phyloP scores from a whole-genome alignment of 257 asterid species.

The Schizonepeta tenuifolia region DNA sequence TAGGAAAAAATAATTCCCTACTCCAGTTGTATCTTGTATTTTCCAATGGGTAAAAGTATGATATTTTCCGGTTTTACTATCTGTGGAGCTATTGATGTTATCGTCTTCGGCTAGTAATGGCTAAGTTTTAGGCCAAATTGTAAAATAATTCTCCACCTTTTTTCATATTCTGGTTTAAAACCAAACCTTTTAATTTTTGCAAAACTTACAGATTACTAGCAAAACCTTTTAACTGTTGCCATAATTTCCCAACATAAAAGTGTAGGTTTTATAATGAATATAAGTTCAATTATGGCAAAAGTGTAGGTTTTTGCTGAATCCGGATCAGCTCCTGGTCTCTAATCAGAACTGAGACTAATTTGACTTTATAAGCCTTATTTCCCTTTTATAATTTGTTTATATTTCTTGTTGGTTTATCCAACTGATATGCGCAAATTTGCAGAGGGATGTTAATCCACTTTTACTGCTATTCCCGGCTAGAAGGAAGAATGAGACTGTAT shows the following conservation, averaged over 20 bases:
- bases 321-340: neutral
- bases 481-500: constrained; percentile 55
- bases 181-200: too few relatives aligned
- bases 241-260: too few relatives aligned
- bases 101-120: neutral
- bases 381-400: neutral
- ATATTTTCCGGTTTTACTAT: neutral
- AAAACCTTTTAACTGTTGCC: too few relatives aligned
- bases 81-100: neutral
- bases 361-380: neutral
- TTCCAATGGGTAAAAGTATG: neutral
- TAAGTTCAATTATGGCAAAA: neutral
- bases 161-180: too few relatives aligned
- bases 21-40: neutral
- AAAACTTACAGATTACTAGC: too few relatives aligned
- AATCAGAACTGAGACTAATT: neutral
- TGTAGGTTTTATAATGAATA: neutral
- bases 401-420: constrained; percentile 25
- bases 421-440: constrained; percentile 44
- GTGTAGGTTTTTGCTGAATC: neutral
- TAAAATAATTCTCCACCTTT: too few relatives aligned
- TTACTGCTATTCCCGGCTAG: constrained; percentile 80
- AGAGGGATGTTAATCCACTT: constrained; percentile 88
- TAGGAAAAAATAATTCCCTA: neutral
- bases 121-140: too few relatives aligned